These are phyloP conservation scores for Zygosaccharomyces pseudobailii DNA, from an alignment of 1,139 yeast genomes.

Conservation along the genomic window DNA sequence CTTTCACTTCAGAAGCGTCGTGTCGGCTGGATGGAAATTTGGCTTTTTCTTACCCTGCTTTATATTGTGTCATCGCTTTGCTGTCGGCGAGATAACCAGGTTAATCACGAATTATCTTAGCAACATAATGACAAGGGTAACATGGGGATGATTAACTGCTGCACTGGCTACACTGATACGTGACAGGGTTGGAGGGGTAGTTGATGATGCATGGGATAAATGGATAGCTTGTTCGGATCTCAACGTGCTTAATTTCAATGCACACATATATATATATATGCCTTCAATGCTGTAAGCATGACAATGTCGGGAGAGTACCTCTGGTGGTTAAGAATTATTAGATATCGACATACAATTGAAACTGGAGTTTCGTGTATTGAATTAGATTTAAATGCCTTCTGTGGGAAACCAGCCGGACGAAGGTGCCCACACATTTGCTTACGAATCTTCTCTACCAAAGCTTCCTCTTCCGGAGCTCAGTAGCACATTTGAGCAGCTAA, in stretches of 20 bases:
- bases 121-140: background rate
- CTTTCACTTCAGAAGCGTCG: background rate
- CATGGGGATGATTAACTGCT: background rate
- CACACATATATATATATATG: background rate
- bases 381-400: background rate
- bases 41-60: background rate
- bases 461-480: conserved; percentile 27
- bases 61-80: background rate
- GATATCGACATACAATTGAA: background rate
- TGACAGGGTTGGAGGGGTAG: background rate
- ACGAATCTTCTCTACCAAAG: conserved; percentile 24
- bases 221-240: background rate
- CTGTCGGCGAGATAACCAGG: background rate
- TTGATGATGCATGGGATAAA: background rate
- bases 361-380: background rate
- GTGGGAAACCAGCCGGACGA: background rate
- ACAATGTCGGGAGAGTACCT: background rate
- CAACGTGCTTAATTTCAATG: background rate
- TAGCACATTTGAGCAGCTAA: conserved; percentile 23
- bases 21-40: background rate
- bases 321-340: background rate
- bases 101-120: background rate
- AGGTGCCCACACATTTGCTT: conserved; percentile 8
- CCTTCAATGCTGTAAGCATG: background rate
- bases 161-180: background rate